A percentile compares a stretch with the other conserved stretches of the same genome.
phyloP scores from a whole-genome alignment of 2,329 filamentous ascomycete species.

The Macroventuria anomochaeta region DNA sequence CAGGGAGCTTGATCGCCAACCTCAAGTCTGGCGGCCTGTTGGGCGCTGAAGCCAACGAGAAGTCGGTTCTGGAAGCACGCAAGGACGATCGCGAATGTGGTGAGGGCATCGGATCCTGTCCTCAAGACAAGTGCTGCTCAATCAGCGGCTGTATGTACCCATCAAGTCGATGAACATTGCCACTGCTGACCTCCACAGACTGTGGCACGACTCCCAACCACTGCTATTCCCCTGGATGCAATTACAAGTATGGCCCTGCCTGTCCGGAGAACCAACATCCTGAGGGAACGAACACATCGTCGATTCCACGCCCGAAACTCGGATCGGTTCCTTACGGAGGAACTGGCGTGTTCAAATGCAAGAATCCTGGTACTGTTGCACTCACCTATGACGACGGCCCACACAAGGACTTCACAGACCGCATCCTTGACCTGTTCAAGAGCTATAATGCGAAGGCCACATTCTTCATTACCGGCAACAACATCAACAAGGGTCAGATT shows the following conservation, averaged over 20 bases:
- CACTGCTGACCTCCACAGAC: conserved; percentile 29
- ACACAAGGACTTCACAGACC: conserved; percentile 61
- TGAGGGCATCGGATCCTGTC: conserved; percentile 29
- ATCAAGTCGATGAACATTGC: background rate
- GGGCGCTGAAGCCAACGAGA: background rate
- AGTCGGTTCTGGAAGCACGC: conserved; percentile 16
- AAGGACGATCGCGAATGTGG: conserved; percentile 29
- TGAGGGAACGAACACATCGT: conserved; percentile 60
- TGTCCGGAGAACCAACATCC: conserved; percentile 64
- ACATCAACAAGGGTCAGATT: conserved; percentile 60
- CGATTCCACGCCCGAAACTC: conserved; percentile 57
- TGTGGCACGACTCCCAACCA: conserved; percentile 61
- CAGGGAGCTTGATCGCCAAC: conserved; percentile 23
- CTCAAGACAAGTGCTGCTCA: conserved; percentile 33
- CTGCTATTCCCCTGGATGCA: conserved; percentile 65
- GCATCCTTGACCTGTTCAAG: conserved; percentile 65
- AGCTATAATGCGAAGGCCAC: conserved; percentile 67
- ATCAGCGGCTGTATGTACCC: conserved; percentile 23
- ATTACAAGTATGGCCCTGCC: conserved; percentile 63
- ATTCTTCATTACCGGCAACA: conserved; percentile 67
- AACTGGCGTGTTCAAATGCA: conserved; percentile 60
- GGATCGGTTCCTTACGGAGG: conserved; percentile 63
- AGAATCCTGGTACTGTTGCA: conserved; percentile 62
- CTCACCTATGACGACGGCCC: conserved; percentile 71
- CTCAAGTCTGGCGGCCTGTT: conserved; percentile 9